Evolutionary conservation across 768 basidiomycete species (phyloP).

Genomic region (Guyanaporus albipodus): DNA sequence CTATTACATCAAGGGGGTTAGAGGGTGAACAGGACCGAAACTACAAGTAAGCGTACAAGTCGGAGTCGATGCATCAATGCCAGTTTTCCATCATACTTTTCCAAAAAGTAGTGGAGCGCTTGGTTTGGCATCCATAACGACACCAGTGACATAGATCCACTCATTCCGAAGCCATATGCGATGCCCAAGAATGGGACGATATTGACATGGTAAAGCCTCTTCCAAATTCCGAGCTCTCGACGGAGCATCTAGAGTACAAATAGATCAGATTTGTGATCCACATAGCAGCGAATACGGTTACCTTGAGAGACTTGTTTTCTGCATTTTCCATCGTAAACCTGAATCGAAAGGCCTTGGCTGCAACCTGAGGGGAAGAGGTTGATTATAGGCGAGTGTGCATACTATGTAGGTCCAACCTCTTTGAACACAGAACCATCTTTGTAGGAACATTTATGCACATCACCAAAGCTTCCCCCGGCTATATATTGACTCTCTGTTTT

Average conservation of each 20-base stretch:
- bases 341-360: conserved; percentile 20
- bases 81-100: background rate
- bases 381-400: no score
- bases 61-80: background rate
- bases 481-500: background rate
- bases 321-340: background rate
- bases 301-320: background rate
- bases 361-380: conserved; percentile 10
- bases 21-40: conserved; percentile 2
- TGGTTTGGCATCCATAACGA: conserved; percentile 31
- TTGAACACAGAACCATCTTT: background rate
- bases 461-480: background rate
- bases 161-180: conserved; percentile 20
- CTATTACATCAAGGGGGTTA: conserved; percentile 14
- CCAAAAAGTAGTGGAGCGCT: conserved; percentile 16
- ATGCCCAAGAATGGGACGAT: conserved; percentile 22
- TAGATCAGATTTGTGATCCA: rapidly evolving
- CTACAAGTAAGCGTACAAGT: conserved; percentile 7
- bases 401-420: background rate
- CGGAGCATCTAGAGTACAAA: conserved; percentile 19
- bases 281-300: background rate
- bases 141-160: conserved; percentile 22
- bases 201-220: conserved; percentile 19
- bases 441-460: background rate
- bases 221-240: conserved; percentile 31